These are phyloP conservation scores for Hydnomerulius pinastri DNA, from an alignment of 768 basidiomycete genomes.

Conservation along the genomic window DNA sequence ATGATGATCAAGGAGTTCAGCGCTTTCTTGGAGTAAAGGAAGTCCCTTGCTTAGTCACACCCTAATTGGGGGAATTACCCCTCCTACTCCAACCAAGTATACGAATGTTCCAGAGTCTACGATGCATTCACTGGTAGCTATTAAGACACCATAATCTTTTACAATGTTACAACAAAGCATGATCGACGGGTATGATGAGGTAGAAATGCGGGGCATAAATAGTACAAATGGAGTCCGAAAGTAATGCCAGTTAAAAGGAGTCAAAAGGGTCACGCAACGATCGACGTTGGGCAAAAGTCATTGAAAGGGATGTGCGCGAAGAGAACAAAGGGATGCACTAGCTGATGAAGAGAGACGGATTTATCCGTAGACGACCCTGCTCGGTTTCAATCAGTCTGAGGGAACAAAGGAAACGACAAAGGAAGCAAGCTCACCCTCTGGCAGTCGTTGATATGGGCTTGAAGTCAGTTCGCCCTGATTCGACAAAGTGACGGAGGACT, in stretches of 20 bases:
- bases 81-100: not conserved
- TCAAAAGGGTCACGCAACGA: slow-evolving; percentile 26
- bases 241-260: slow-evolving; percentile 23
- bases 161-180: slow-evolving; percentile 26
- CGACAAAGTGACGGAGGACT: slow-evolving; percentile 71
- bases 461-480: slow-evolving; percentile 73
- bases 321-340: slow-evolving; percentile 13
- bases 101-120: slow-evolving; percentile 13
- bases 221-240: slow-evolving; percentile 28
- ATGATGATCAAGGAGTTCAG: not conserved
- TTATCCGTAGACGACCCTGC: slow-evolving; percentile 48
- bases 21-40: not conserved
- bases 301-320: not conserved
- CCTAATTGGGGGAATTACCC: no score
- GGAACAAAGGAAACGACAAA: not conserved
- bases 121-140: slow-evolving; percentile 12
- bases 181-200: slow-evolving; percentile 10
- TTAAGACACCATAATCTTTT: slow-evolving; percentile 19
- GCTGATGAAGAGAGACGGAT: not conserved
- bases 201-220: slow-evolving; percentile 18
- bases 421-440: slow-evolving; percentile 58
- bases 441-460: slow-evolving; percentile 79
- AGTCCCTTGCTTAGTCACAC: slow-evolving; percentile 22
- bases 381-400: slow-evolving; percentile 8
- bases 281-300: slow-evolving; percentile 24